Percentiles rank a stretch among this genome's conserved stretches.
phyloP scores from a whole-genome alignment of 2,329 filamentous ascomycete genomes.

The Colletotrichum cuscutae region DNA sequence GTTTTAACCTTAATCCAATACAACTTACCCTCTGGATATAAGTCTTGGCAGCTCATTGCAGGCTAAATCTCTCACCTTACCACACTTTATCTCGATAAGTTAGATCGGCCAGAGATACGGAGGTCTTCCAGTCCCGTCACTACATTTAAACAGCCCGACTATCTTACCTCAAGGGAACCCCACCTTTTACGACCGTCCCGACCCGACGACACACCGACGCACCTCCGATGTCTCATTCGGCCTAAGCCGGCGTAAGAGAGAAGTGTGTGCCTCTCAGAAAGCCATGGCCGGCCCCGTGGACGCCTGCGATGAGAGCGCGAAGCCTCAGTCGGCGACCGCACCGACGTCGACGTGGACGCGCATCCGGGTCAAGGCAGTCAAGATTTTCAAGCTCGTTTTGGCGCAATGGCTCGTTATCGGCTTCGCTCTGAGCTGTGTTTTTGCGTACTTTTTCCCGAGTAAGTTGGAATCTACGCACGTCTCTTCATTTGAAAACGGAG shows the following conservation, averaged over 20 bases:
- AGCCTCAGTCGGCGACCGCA: neutral
- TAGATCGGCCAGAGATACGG: neutral
- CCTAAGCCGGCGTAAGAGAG: neutral
- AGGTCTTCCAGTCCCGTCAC: neutral
- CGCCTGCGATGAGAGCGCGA: neutral
- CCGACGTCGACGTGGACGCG: neutral
- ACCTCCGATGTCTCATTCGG: neutral
- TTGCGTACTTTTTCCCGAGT: slow-evolving; percentile 57
- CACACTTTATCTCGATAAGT: neutral
- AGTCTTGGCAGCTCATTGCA: neutral
- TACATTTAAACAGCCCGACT: neutral
- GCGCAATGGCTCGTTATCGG: slow-evolving; percentile 75
- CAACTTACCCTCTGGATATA: neutral
- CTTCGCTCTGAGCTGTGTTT: slow-evolving; percentile 63
- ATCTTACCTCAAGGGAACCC: neutral
- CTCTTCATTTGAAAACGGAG: too few relatives aligned
- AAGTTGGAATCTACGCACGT: too few relatives aligned
- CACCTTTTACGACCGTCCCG: neutral
- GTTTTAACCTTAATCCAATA: neutral
- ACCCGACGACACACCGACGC: neutral
- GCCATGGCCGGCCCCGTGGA: slow-evolving; percentile 19
- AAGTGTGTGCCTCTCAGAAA: neutral
- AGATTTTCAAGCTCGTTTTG: slow-evolving; percentile 48
- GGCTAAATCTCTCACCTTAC: neutral
- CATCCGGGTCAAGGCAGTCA: slow-evolving; percentile 7